Evolutionary conservation across 345 rosid genomes (phyloP).

Genomic region (Lumnitzera racemosa): DNA sequence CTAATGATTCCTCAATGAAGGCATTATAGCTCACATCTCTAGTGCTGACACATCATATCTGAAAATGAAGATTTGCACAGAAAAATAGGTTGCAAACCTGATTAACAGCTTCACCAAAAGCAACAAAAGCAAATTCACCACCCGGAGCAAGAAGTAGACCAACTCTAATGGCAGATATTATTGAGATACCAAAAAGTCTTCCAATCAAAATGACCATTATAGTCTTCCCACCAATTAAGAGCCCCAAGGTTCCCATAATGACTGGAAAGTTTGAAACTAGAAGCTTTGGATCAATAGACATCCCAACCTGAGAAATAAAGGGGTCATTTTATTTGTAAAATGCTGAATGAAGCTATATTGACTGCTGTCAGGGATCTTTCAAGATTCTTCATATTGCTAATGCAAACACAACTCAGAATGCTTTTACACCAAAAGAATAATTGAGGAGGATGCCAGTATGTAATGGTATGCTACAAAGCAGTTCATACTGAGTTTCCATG

Average conservation of each 20-base stretch:
- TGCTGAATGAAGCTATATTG: too few species aligned
- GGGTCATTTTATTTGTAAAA: too few species aligned
- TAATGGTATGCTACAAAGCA: too few species aligned
- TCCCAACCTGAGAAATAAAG: conserved; percentile 70
- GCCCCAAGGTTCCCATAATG: conserved; percentile 67
- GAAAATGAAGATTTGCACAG: neutral
- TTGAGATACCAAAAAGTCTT: conserved; percentile 70
- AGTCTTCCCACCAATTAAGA: conserved; percentile 86
- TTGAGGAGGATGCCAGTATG: too few species aligned
- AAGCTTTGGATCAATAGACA: conserved; percentile 98
- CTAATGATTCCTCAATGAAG: too few species aligned
- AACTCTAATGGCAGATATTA: conserved; percentile 76
- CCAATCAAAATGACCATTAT: conserved; percentile 69
- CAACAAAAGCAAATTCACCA: conserved; percentile 98
- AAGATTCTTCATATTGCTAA: too few species aligned
- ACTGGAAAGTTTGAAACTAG: conserved; percentile 83
- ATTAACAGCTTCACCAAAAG: conserved; percentile 97
- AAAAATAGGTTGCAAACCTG: conserved; percentile 43
- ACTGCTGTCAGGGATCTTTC: too few species aligned
- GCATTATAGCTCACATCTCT: neutral
- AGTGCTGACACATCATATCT: neutral
- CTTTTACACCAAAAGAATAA: too few species aligned
- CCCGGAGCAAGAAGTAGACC: conserved; percentile 99
- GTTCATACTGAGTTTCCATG: too few species aligned
- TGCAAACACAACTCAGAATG: too few species aligned